These are phyloP conservation scores for Pholiota microspora DNA, from an alignment of 768 basidiomycete genomes.

Conservation along the genomic window DNA sequence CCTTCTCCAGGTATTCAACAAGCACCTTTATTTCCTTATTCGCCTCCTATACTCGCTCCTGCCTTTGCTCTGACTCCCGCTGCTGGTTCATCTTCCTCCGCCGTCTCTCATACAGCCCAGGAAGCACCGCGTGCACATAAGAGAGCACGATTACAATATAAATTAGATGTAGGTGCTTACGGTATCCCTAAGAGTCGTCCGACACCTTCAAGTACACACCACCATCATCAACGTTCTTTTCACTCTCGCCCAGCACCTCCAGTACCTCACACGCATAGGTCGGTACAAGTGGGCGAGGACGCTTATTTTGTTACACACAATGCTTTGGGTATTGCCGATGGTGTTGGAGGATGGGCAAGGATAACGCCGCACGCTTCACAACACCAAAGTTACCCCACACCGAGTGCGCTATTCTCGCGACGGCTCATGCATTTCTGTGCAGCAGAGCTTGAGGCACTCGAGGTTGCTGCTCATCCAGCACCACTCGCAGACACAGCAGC, in stretches of 20 bases:
- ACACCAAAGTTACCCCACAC: constrained; percentile 21
- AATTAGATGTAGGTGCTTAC: constrained; percentile 77
- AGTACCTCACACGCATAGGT: constrained; percentile 15
- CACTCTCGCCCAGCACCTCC: constrained; percentile 2
- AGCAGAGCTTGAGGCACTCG: constrained; percentile 44
- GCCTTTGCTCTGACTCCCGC: constrained; percentile 28
- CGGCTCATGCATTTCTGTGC: constrained; percentile 87
- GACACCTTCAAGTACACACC: background rate
- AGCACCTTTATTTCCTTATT: constrained; percentile 34
- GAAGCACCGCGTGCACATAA: constrained; percentile 23
- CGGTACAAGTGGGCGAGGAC: constrained; percentile 89
- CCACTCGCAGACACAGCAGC: background rate
- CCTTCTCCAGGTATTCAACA: constrained; percentile 15
- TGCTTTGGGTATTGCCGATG: constrained; percentile 93
- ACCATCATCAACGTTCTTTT: constrained; percentile 7
- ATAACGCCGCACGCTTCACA: constrained; percentile 18
- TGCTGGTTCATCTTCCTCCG: constrained; percentile 20
- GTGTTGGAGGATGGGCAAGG: constrained; percentile 89
- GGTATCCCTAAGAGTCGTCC: constrained; percentile 71
- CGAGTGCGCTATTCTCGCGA: constrained; percentile 63
- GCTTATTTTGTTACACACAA: constrained; percentile 82
- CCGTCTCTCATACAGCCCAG: constrained; percentile 24
- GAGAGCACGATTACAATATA: constrained; percentile 33
- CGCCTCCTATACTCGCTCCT: constrained; percentile 21
- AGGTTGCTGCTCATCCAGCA: background rate